These are phyloP conservation scores for Lichtheimia corymbifera DNA, from an alignment of 371 early-diverging fungal species.

Conservation along the genomic window DNA sequence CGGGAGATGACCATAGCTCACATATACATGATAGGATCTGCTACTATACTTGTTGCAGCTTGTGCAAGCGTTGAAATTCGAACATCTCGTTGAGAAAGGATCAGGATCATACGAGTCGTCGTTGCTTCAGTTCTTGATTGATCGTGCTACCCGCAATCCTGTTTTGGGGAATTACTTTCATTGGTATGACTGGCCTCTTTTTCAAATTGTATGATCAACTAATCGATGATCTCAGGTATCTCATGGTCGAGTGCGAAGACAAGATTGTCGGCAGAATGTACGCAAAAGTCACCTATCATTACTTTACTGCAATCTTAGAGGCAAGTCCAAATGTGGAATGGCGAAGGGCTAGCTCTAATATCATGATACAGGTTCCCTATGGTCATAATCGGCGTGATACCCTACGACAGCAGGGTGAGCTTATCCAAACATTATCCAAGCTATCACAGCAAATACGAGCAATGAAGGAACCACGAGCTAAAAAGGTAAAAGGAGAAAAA, in stretches of 20 bases:
- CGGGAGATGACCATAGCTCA: not conserved
- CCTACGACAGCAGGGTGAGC: conserved; percentile 79
- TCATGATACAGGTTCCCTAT: conserved; percentile 49
- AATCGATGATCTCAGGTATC: conserved; percentile 58
- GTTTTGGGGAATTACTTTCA: conserved; percentile 88
- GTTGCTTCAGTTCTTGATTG: conserved; percentile 85
- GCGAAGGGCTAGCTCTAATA: not conserved
- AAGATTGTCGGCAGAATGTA: conserved; percentile 77
- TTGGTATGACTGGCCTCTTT: conserved; percentile 62
- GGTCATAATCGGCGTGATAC: conserved; percentile 72
- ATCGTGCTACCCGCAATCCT: conserved; percentile 77
- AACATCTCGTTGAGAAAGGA: conserved; percentile 55
- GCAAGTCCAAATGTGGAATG: conserved; percentile 19
- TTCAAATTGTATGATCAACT: not conserved
- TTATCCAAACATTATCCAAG: conserved; percentile 74
- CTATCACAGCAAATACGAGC: conserved; percentile 71
- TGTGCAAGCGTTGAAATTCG: conserved; percentile 97
- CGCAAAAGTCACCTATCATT: conserved; percentile 82
- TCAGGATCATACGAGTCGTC: conserved; percentile 64
- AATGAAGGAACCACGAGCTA: conserved; percentile 79
- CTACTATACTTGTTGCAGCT: conserved; percentile 90
- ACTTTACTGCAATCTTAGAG: conserved; percentile 70
- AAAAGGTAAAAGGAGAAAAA: conserved; percentile 61
- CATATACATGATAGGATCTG: conserved; percentile 66
- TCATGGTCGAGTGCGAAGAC: conserved; percentile 89